Conservation (phyloP, 148 eudicot species). For the Spergularia bocconei region DNA sequence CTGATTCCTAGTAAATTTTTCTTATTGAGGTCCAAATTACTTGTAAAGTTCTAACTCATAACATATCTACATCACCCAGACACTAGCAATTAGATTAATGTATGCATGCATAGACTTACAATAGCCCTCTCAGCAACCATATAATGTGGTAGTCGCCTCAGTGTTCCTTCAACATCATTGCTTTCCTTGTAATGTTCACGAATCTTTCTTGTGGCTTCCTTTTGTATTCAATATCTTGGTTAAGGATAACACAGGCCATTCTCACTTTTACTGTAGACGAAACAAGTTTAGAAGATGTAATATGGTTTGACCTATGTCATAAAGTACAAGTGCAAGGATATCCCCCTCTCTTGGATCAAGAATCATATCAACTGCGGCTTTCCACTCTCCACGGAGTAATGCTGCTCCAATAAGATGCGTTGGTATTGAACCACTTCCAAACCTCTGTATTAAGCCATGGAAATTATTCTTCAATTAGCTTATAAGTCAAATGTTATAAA, state of each 20-base stretch:
- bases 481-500: constrained; percentile 2
- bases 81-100: constrained; percentile 9
- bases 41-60: background rate
- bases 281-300: constrained; percentile 15
- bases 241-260: constrained; percentile 34
- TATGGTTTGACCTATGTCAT: constrained; percentile 9
- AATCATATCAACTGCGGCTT: constrained; percentile 66
- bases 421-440: constrained; percentile 93
- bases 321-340: constrained; percentile 57
- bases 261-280: constrained; percentile 11
- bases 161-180: constrained; percentile 73
- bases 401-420: constrained; percentile 90
- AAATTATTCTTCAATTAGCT: constrained; percentile 11
- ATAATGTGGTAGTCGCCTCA: constrained; percentile 74
- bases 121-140: constrained; percentile 93
- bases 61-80: background rate
- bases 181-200: constrained; percentile 85
- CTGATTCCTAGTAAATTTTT: background rate
- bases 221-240: constrained; percentile 57
- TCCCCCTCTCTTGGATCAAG: constrained; percentile 99
- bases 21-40: background rate
- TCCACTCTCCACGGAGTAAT: constrained; percentile 91
- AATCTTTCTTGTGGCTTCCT: constrained; percentile 58
- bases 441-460: constrained; percentile 49
- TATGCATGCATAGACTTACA: constrained; percentile 47